Base-by-base conservation (phyloP, 1,284 basidiomycete genomes). In the Puccinia novopanici region DNA sequence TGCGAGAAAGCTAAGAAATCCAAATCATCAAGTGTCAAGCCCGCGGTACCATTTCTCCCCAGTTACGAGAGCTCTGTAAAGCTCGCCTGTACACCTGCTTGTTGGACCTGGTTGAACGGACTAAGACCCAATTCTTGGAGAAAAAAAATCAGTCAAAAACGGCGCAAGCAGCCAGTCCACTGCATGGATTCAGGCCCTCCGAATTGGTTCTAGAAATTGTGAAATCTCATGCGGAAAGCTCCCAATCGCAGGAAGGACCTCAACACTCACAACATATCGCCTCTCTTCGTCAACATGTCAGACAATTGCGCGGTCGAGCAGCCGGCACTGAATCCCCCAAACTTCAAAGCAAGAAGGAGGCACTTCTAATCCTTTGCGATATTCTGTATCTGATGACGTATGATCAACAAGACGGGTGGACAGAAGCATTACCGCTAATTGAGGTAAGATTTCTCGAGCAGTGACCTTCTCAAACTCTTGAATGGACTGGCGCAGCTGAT, bases 21-120 rank as follows among this genome's bases (percentile, higher is more conserved):
- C n/a, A n/a, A n/a, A n/a, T n/a, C n/a, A n/a, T n/a, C n/a, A n/a
- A n/a, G n/a, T n/a, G n/a, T n/a, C n/a, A n/a, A n/a, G n/a, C n/a
- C n/a, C n/a, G n/a, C n/a, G n/a, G n/a, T n/a, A n/a, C n/a, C n/a
- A n/a, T n/a, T n/a, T n/a, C n/a, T n/a, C n/a, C n/a, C n/a, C n/a
- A n/a, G n/a, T n/a, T n/a, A n/a, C n/a, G n/a, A n/a, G n/a, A n/a
- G n/a, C n/a, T n/a, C n/a, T n/a, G n/a, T n/a, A n/a, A n/a, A n/a
- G n/a, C n/a, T n/a, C 50, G 67, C 3, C 55, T 78, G 24, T 78
- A 78, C 37, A 70, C 76, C 13, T 70, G 65, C 50, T 27, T 78
- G 65, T 70, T 67, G 37, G 76, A 78, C 45, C 30, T 74, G 37
- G 34, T 74, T 15, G 72, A 57, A n/a, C 72, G 55, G 3, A 57